These are phyloP conservation scores for Ganoderma sinense DNA, from an alignment of 1,284 basidiomycete species.

Conservation along the genomic window DNA sequence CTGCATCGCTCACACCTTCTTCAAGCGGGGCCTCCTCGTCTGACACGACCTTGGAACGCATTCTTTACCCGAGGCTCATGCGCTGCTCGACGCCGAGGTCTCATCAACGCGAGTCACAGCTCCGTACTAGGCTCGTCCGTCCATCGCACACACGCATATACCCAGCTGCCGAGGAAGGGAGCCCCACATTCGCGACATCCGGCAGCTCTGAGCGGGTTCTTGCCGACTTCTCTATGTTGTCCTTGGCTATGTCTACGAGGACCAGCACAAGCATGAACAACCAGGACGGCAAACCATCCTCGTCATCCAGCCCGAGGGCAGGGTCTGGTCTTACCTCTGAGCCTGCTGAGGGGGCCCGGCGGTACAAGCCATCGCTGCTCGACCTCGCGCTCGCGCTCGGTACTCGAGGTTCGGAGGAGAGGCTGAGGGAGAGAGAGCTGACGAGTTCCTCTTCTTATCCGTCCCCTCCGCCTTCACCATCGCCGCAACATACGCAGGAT, in stretches of 20 bases:
- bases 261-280: background rate
- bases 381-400: background rate
- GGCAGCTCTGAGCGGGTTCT: background rate
- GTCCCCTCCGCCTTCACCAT: background rate
- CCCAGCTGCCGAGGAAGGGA: background rate
- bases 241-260: background rate
- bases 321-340: background rate
- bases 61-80: background rate
- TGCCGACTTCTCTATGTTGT: background rate
- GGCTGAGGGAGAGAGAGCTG: background rate
- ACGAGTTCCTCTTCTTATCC: background rate
- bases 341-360: background rate
- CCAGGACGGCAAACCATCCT: background rate
- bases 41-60: background rate
- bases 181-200: background rate
- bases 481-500: background rate
- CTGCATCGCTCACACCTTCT: background rate
- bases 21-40: background rate
- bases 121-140: background rate
- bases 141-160: background rate
- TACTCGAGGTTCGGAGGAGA: background rate
- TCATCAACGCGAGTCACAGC: background rate
- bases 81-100: background rate
- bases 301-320: background rate
- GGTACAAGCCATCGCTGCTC: background rate